Percentiles rank a stretch among this genome's conserved stretches.
phyloP scores from a whole-genome alignment of 106 monocot species.

The Vanilla planifolia region DNA sequence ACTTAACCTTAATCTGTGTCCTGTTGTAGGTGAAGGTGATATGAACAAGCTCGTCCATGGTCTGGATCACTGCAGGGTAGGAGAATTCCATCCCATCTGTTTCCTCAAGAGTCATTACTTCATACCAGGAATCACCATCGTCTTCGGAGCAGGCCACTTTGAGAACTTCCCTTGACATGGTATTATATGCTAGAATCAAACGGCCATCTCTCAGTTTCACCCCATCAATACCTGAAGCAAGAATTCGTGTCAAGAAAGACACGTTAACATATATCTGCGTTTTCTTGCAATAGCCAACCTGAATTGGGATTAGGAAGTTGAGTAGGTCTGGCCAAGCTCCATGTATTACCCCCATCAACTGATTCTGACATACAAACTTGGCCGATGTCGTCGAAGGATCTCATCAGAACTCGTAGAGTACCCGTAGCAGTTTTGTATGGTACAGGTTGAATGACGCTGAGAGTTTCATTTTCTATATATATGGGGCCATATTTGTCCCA shows the following conservation, averaged over 20 bases:
- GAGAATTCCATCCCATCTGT: conserved; percentile 74
- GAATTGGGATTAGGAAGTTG: conserved; percentile 89
- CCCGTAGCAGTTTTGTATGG: conserved; percentile 58
- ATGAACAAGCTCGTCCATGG: conserved; percentile 54
- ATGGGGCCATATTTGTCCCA: conserved; percentile 92
- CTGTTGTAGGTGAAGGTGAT: conserved; percentile 94
- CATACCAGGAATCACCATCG: conserved; percentile 82
- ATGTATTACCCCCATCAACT: conserved; percentile 60
- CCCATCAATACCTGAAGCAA: conserved; percentile 65
- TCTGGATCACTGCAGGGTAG: conserved; percentile 81
- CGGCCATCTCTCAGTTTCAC: conserved; percentile 76
- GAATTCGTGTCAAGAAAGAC: not conserved
- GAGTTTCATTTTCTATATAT: conserved; percentile 42
- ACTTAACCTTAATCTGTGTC: conserved; percentile 84
- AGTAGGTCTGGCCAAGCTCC: conserved; percentile 61
- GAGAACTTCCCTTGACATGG: conserved; percentile 61
- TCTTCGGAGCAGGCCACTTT: conserved; percentile 60
- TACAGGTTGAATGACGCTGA: conserved; percentile 85
- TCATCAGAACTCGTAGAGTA: conserved; percentile 47
- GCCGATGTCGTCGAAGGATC: conserved; percentile 58
- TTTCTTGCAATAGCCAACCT: conserved; percentile 29
- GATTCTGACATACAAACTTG: conserved; percentile 80
- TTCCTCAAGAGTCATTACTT: conserved; percentile 74
- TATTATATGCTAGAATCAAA: conserved; percentile 74
- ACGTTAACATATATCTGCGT: not conserved